These are phyloP conservation scores for Lipomyces japonicus DNA, from an alignment of 805 yeast genomes.

Conservation along the genomic window DNA sequence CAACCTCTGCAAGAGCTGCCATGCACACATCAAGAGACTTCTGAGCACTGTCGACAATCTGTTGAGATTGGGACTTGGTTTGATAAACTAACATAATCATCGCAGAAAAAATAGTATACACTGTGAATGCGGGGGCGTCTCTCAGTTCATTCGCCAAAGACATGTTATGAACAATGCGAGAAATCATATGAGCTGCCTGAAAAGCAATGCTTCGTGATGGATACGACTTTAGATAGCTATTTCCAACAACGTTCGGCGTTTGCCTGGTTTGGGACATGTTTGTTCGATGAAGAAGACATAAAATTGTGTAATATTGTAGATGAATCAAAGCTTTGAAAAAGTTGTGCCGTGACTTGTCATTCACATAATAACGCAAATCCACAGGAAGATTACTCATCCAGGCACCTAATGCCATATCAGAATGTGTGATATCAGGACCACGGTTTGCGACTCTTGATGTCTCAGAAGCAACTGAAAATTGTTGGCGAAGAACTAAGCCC, in stretches of 20 bases:
- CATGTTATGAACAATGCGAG: constrained; percentile 57
- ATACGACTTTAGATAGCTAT: constrained; percentile 38
- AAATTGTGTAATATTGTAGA: constrained; percentile 67
- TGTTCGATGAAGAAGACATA: constrained; percentile 67
- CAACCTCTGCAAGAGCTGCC: constrained; percentile 40
- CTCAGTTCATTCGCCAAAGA: constrained; percentile 48
- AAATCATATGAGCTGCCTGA: constrained; percentile 75
- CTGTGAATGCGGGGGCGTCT: constrained; percentile 56
- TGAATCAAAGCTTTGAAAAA: constrained; percentile 58
- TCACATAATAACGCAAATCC: constrained; percentile 58
- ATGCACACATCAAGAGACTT: constrained; percentile 38
- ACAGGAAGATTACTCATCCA: constrained; percentile 70
- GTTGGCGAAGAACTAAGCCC: constrained; percentile 64
- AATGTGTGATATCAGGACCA: constrained; percentile 53
- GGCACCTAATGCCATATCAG: constrained; percentile 71
- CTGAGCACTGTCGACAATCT: constrained; percentile 41
- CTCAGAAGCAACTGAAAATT: constrained; percentile 66
- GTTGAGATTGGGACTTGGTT: constrained; percentile 42
- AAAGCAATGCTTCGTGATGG: constrained; percentile 81
- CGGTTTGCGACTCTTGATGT: constrained; percentile 42
- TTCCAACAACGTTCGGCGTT: constrained; percentile 9
- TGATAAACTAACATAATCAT: constrained; percentile 70
- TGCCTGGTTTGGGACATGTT: constrained; percentile 46
- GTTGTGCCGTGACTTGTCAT: constrained; percentile 51
- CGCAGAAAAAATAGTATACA: constrained; percentile 59